Conservation (phyloP, 139 green algal species). For the Yamagishiella unicocca region DNA sequence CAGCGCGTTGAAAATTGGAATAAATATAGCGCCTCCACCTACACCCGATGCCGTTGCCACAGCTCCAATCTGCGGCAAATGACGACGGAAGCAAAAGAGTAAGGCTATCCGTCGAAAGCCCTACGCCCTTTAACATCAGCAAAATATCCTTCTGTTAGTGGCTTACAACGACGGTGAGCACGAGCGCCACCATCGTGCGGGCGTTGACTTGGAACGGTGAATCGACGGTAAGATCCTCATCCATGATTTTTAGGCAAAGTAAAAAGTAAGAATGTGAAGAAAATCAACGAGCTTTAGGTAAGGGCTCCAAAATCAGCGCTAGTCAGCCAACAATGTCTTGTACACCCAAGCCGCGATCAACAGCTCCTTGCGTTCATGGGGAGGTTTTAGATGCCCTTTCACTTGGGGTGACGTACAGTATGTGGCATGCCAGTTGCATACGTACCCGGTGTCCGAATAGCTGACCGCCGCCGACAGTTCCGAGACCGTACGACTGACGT, state of each 20-base stretch:
- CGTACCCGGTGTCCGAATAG: too few relatives aligned
- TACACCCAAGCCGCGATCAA: too few relatives aligned
- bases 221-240: neutral
- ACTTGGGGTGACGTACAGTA: too few relatives aligned
- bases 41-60: slow-evolving; percentile 54
- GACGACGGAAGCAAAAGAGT: neutral
- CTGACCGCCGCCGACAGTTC: too few relatives aligned
- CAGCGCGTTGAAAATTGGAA: slow-evolving; percentile 63
- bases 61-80: slow-evolving; percentile 39
- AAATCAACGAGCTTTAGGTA: too few relatives aligned
- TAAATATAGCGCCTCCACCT: slow-evolving; percentile 66
- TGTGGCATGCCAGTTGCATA: too few relatives aligned
- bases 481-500: too few relatives aligned
- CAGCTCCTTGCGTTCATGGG: too few relatives aligned
- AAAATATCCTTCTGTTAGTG: neutral
- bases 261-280: neutral
- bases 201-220: slow-evolving; percentile 7
- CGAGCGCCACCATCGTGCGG: neutral
- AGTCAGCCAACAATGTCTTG: too few relatives aligned
- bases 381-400: too few relatives aligned
- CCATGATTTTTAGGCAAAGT: neutral
- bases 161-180: neutral
- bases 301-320: too few relatives aligned
- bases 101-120: neutral
- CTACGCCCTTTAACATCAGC: neutral